phyloP scores from a whole-genome alignment of 1,139 yeast species.

The Waltiozyma solani region DNA sequence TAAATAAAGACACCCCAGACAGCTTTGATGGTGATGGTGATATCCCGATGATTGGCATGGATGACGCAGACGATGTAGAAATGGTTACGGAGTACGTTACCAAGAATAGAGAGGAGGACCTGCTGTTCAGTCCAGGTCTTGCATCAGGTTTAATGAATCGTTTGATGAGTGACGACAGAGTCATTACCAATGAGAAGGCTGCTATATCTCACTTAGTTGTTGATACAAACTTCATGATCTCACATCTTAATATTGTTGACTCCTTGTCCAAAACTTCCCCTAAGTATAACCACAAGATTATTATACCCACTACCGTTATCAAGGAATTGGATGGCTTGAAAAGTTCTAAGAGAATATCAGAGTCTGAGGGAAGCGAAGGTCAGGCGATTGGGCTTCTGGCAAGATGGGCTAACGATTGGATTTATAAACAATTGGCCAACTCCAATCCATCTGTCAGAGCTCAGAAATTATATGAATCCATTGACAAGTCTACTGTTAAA shows the following conservation, averaged over 20 bases:
- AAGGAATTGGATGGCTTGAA: conserved; percentile 78
- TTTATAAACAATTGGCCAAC: conserved; percentile 50
- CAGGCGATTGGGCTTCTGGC: conserved; percentile 48
- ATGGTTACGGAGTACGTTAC: conserved; percentile 34
- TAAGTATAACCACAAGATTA: conserved; percentile 36
- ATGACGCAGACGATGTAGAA: conserved; percentile 35
- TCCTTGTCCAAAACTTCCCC: conserved; percentile 32
- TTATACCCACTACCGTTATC: conserved; percentile 63
- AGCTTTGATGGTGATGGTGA: conserved; percentile 30
- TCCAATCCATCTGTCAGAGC: conserved; percentile 45
- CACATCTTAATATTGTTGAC: conserved; percentile 50
- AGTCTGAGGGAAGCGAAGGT: conserved; percentile 15
- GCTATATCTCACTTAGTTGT: conserved; percentile 27
- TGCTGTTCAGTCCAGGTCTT: too few relatives aligned
- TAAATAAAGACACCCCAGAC: too few relatives aligned
- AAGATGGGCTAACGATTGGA: conserved; percentile 73
- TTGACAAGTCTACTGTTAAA: conserved; percentile 34
- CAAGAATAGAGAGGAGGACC: conserved; percentile 13
- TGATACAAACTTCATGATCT: conserved; percentile 71
- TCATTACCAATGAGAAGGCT: conserved; percentile 5
- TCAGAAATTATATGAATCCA: conserved; percentile 47
- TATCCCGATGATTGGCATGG: conserved; percentile 42
- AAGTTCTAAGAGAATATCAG: conserved; percentile 22
- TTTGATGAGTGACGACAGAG: conserved; percentile 16
- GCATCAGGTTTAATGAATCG: conserved; percentile 3